These are phyloP conservation scores for Lactarius trivialis DNA, from an alignment of 768 basidiomycete genomes.

Conservation along the genomic window DNA sequence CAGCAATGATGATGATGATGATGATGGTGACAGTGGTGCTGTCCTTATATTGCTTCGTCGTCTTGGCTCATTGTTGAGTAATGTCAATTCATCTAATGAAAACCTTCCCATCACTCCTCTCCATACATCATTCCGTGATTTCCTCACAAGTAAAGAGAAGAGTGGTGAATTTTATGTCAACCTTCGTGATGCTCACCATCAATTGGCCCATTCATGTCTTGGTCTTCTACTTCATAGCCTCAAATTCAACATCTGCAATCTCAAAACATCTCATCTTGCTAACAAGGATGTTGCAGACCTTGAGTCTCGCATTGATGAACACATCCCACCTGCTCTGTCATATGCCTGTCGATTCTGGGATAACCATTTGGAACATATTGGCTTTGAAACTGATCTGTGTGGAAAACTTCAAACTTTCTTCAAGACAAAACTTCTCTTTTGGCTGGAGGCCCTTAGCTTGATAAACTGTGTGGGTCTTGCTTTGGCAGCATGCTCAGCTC, in stretches of 20 bases:
- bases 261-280: neutral
- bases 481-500: neutral
- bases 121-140: neutral
- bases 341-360: conserved; percentile 6
- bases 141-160: neutral
- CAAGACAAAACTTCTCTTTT: neutral
- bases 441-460: conserved; percentile 2
- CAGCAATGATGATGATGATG: too few relatives aligned
- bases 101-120: neutral
- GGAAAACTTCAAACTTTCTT: neutral
- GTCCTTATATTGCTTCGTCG: neutral
- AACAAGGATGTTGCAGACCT: neutral
- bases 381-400: neutral
- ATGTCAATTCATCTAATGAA: neutral
- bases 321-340: neutral
- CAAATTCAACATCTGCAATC: neutral
- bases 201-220: neutral
- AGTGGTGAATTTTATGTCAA: neutral
- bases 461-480: neutral
- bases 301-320: neutral
- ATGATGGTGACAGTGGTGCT: neutral
- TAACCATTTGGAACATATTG: neutral
- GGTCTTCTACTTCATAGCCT: neutral
- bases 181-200: neutral
- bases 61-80: neutral